phyloP scores from a whole-genome alignment of 2,329 filamentous ascomycete species.

The Ophiognomonia clavigignenti-juglandacearum region DNA sequence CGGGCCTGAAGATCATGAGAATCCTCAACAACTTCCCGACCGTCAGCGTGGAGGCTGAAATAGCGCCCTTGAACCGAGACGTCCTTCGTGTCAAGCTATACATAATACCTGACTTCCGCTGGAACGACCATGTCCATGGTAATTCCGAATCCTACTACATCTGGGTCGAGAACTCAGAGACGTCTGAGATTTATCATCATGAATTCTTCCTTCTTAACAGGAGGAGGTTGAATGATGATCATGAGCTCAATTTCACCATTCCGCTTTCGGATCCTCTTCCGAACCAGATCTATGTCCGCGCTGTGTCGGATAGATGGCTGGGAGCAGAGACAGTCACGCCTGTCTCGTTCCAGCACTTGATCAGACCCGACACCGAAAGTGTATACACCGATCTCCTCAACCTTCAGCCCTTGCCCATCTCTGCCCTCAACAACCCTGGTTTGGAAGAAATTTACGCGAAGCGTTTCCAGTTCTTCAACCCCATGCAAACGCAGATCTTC shows the following conservation, averaged over 20 bases:
- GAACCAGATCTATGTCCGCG: slow-evolving; percentile 91
- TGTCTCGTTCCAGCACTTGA: slow-evolving; percentile 96
- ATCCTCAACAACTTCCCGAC: slow-evolving; percentile 90
- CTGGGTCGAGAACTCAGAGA: slow-evolving; percentile 98
- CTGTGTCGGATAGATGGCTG: slow-evolving; percentile 92
- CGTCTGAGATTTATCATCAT: slow-evolving; percentile 94
- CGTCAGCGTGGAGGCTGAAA: slow-evolving; percentile 84
- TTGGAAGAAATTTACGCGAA: slow-evolving; percentile 85
- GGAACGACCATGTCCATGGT: slow-evolving; percentile 92
- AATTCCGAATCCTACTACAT: slow-evolving; percentile 96
- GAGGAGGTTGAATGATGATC: slow-evolving; percentile 89
- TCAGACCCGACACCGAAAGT: slow-evolving; percentile 94
- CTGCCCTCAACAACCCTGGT: slow-evolving; percentile 78
- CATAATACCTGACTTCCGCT: slow-evolving; percentile 83
- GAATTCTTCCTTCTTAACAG: slow-evolving; percentile 93
- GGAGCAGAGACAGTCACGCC: slow-evolving; percentile 94
- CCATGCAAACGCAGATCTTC: slow-evolving; percentile 99
- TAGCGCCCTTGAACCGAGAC: slow-evolving; percentile 90
- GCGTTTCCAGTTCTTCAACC: slow-evolving; percentile 95
- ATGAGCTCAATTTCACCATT: slow-evolving; percentile 97
- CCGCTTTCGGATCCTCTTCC: slow-evolving; percentile 89
- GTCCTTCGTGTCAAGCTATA: slow-evolving; percentile 86
- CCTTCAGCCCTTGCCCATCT: slow-evolving; percentile 81
- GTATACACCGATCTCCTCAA: slow-evolving; percentile 93
- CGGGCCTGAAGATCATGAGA: slow-evolving; percentile 76